A percentile compares a stretch with the other conserved stretches of the same genome.
Conservation (phyloP, 225 moss, liverwort and hornwort genomes). For the Sphagnum contortum region DNA sequence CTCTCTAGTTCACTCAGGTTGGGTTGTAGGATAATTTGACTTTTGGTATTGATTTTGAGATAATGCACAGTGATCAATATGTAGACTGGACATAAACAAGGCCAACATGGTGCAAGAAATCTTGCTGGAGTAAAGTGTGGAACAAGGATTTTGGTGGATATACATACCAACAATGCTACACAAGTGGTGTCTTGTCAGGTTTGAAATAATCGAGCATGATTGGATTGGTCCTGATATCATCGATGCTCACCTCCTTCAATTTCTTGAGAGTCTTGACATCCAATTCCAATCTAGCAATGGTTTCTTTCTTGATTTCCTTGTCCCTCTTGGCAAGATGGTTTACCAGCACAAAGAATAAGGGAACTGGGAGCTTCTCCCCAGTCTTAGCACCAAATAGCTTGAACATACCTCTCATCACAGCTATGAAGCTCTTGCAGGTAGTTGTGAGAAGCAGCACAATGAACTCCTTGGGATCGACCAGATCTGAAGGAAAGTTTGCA, state of each 20-base stretch:
- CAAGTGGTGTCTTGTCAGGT: too few relatives aligned
- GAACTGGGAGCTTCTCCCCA: constrained; percentile 19
- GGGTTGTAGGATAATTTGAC: too few relatives aligned
- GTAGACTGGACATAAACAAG: too few relatives aligned
- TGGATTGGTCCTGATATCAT: constrained; percentile 30
- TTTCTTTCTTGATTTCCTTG: constrained; percentile 46
- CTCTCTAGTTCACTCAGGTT: too few relatives aligned
- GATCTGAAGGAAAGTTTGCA: constrained; percentile 80
- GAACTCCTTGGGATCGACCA: constrained; percentile 90
- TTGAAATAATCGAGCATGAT: constrained; percentile 18
- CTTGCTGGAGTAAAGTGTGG: too few relatives aligned
- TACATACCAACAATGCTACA: too few relatives aligned
- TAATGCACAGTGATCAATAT: too few relatives aligned
- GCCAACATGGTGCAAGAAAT: too few relatives aligned
- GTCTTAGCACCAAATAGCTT: constrained; percentile 77
- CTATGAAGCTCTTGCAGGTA: constrained; percentile 59
- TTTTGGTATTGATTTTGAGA: too few relatives aligned
- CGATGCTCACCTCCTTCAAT: constrained; percentile 25
- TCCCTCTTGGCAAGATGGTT: constrained; percentile 74
- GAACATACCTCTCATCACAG: constrained; percentile 64
- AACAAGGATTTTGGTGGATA: too few relatives aligned
- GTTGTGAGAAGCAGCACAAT: constrained; percentile 64
- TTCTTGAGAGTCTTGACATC: constrained; percentile 25
- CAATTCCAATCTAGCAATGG: constrained; percentile 26
- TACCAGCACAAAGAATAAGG: constrained; percentile 54